Conservation (phyloP, 768 basidiomycete genomes). For the Tricholoma matsutake region DNA sequence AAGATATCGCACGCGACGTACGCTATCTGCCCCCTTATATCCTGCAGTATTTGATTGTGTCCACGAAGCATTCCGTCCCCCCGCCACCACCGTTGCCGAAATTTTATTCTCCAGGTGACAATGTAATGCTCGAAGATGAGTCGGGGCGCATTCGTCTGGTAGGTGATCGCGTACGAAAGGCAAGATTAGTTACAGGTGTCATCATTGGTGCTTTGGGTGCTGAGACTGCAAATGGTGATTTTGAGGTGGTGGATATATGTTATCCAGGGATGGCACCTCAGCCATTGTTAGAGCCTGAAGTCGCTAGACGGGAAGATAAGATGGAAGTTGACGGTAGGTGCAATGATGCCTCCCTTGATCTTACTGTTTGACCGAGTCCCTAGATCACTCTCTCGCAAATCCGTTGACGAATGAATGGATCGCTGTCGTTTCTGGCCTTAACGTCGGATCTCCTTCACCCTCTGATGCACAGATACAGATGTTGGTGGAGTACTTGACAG, state of each 20-base stretch:
- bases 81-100: conserved; percentile 76
- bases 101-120: conserved; percentile 74
- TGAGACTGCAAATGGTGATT: conserved; percentile 87
- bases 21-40: conserved; percentile 26
- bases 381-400: background rate
- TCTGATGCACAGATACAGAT: conserved; percentile 77
- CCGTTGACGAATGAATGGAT: conserved; percentile 66
- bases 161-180: conserved; percentile 61
- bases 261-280: conserved; percentile 81
- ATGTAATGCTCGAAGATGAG: conserved; percentile 92
- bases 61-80: conserved; percentile 77
- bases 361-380: conserved; percentile 2
- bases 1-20: conserved; percentile 92
- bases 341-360: conserved; percentile 2
- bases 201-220: conserved; percentile 88
- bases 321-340: conserved; percentile 75
- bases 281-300: conserved; percentile 24
- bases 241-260: conserved; percentile 90
- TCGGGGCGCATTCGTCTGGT: conserved; percentile 88
- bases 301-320: conserved; percentile 25
- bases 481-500: conserved; percentile 85
- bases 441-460: conserved; percentile 61
- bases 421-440: conserved; percentile 82
- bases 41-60: background rate
- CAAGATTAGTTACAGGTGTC: conserved; percentile 82